Percentiles rank a stretch among this genome's conserved stretches.
These are phyloP conservation scores for Brassica incana DNA, from an alignment of 345 rosid species.

Conservation along the genomic window DNA sequence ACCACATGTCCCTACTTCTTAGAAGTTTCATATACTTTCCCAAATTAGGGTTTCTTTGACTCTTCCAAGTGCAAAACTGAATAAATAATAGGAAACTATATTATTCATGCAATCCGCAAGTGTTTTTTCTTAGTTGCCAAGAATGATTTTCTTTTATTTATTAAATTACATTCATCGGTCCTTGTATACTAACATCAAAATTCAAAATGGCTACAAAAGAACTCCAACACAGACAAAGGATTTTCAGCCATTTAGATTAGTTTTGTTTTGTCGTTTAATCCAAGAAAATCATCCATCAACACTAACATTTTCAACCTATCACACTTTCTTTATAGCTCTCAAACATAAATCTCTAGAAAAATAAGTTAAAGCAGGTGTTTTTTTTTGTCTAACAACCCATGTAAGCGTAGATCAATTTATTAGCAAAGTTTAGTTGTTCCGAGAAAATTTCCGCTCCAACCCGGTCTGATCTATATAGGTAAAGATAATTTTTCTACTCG, in stretches of 20 bases:
- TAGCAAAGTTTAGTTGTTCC: no score
- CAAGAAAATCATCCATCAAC: not conserved
- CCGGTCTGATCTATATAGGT: no score
- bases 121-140: not conserved
- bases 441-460: no score
- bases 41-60: slow-evolving; percentile 14
- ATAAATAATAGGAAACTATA: no score
- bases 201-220: not conserved
- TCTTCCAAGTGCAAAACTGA: slow-evolving; percentile 2
- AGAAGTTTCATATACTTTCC: slow-evolving; percentile 10
- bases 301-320: not conserved
- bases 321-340: not conserved
- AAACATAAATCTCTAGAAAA: not conserved
- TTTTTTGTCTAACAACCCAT: no score
- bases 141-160: not conserved
- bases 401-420: no score
- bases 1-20: slow-evolving; percentile 4
- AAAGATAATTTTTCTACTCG: no score
- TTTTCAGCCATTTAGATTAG: not conserved
- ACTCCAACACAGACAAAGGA: not conserved
- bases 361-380: not conserved
- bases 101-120: not conserved
- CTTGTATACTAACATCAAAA: not conserved
- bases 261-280: not conserved
- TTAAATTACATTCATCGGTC: not conserved